A percentile compares a stretch with the other conserved stretches of the same genome.
phyloP scores from a whole-genome alignment of 2,329 filamentous ascomycete species.

The Aspergillus niger region DNA sequence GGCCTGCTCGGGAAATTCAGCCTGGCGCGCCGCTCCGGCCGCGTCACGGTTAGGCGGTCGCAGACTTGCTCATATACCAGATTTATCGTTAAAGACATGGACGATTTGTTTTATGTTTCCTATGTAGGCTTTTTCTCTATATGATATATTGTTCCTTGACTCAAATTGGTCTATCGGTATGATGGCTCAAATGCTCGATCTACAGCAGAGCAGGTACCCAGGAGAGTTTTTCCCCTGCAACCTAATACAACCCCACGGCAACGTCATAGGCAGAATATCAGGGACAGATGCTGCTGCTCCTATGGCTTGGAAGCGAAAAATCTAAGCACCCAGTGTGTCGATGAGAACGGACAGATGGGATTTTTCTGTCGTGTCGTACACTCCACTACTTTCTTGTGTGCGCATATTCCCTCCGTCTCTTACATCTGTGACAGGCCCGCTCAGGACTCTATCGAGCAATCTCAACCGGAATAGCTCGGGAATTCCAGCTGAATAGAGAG shows the following conservation, averaged over 20 bases:
- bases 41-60: constrained; percentile 19
- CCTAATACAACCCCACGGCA: constrained; percentile 6
- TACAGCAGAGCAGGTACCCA: not conserved
- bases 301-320: not conserved
- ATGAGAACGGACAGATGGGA: too few relatives aligned
- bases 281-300: not conserved
- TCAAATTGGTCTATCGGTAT: not conserved
- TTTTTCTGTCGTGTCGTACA: not conserved
- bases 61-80: not conserved
- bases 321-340: not conserved
- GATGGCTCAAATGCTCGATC: not conserved
- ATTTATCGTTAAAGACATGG: not conserved
- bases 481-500: not conserved
- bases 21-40: constrained; percentile 12
- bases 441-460: not conserved
- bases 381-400: not conserved
- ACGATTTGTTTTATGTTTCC: not conserved
- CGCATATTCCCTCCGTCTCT: not conserved
- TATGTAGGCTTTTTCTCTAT: not conserved
- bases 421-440: not conserved
- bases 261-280: constrained; percentile 10
- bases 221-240: constrained; percentile 2
- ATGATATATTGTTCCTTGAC: not conserved
- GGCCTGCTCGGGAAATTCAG: constrained; percentile 21
- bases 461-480: not conserved